Evolutionary conservation across 2,329 filamentous ascomycete genomes (phyloP).

Genomic region (Bipolaris sorokiniana): DNA sequence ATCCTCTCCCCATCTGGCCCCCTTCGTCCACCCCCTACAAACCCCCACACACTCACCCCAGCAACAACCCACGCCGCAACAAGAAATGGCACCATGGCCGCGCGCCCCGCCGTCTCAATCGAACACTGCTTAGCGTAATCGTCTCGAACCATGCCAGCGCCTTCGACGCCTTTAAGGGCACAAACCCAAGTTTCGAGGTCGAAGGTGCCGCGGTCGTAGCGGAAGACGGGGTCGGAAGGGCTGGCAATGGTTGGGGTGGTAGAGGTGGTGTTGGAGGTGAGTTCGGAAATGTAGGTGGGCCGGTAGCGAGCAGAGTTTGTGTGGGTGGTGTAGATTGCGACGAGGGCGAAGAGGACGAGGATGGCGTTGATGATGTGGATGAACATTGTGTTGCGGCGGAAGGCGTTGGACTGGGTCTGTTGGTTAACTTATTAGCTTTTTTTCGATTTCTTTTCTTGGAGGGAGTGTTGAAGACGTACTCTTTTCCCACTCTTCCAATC

Average conservation of each 20-base stretch:
- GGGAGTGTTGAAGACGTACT: conserved; percentile 15
- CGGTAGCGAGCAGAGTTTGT: conserved; percentile 38
- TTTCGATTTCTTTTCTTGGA: background rate
- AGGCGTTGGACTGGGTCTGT: conserved; percentile 40
- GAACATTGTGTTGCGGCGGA: conserved; percentile 45
- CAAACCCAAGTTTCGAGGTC: conserved; percentile 48
- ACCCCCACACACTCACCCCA: conserved; percentile 29
- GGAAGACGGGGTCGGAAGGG: conserved; percentile 19
- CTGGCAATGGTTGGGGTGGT: conserved; percentile 1
- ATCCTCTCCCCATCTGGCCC: conserved; percentile 30
- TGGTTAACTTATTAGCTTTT: no score
- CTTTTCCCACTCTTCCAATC: conserved; percentile 38
- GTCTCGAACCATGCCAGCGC: conserved; percentile 32
- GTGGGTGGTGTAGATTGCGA: conserved; percentile 41
- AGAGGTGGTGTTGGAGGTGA: conserved; percentile 25
- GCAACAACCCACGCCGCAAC: conserved; percentile 28
- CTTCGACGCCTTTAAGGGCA: conserved; percentile 31
- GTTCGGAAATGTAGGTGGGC: conserved; percentile 33
- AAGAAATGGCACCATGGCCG: conserved; percentile 40
- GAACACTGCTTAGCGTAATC: conserved; percentile 40
- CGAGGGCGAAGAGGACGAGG: conserved; percentile 40
- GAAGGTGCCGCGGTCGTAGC: conserved; percentile 44
- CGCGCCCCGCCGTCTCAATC: conserved; percentile 38
- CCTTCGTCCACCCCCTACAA: conserved; percentile 29
- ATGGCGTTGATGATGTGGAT: conserved; percentile 40